Conservation (phyloP, 2,329 filamentous ascomycete genomes). For the Scortechinia acanthostroma region DNA sequence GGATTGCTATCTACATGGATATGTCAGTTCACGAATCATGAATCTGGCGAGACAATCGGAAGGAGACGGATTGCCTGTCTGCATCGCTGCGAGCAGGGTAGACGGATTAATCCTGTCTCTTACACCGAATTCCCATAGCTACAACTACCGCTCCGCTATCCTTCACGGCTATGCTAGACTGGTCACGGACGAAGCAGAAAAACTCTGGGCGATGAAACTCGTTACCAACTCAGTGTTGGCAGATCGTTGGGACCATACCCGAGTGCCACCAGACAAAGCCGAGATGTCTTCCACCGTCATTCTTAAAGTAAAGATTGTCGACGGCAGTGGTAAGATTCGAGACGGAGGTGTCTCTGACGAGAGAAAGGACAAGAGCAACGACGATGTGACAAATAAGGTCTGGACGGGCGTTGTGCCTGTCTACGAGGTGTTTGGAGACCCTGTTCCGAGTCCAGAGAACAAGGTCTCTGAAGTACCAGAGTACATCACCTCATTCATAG, state of each 20-base stretch:
- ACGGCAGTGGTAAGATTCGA: constrained; percentile 71
- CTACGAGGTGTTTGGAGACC: constrained; percentile 54
- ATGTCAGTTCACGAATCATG: constrained; percentile 73
- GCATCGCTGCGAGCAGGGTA: constrained; percentile 65
- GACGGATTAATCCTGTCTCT: constrained; percentile 76
- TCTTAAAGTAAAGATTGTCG: constrained; percentile 59
- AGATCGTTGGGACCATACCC: constrained; percentile 60
- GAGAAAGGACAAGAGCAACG: constrained; percentile 34
- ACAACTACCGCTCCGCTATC: constrained; percentile 78
- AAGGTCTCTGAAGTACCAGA: no score
- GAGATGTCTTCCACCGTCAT: constrained; percentile 74
- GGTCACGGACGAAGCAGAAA: constrained; percentile 64
- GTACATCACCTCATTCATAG: constrained; percentile 37
- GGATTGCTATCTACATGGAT: constrained; percentile 78
- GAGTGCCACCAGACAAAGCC: constrained; percentile 63
- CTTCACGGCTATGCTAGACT: constrained; percentile 68
- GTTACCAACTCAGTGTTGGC: constrained; percentile 71
- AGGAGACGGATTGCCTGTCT: constrained; percentile 55
- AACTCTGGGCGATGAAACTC: constrained; percentile 69
- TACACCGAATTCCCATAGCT: constrained; percentile 74
- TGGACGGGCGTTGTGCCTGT: constrained; percentile 58
- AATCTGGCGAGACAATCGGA: constrained; percentile 39
- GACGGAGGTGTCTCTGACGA: constrained; percentile 54
- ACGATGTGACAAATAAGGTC: constrained; percentile 25
- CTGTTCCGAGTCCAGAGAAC: constrained; percentile 53